Conservation (phyloP, 306 rosid species). For the Inga leiocalycina region DNA sequence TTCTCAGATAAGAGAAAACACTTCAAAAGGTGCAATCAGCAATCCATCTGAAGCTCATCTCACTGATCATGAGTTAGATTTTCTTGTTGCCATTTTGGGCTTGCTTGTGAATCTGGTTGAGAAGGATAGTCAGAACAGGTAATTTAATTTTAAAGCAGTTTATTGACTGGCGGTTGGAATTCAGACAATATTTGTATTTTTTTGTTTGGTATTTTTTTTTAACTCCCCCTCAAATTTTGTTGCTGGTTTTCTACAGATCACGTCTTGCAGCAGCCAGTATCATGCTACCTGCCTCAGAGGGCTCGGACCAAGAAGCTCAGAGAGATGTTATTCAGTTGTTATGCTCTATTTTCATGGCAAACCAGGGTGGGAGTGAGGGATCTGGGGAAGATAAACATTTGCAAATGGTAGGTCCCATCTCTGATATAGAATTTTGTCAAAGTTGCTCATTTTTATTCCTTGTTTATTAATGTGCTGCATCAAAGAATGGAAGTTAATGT, state of each 20-base stretch:
- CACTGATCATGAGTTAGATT: slow-evolving; percentile 84
- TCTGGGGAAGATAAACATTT: slow-evolving; percentile 60
- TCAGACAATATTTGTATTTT: not conserved
- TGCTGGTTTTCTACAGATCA: slow-evolving; percentile 38
- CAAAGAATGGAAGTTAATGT: slow-evolving; percentile 18
- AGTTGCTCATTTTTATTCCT: not conserved
- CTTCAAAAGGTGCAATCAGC: slow-evolving; percentile 41
- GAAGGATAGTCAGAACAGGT: slow-evolving; percentile 93
- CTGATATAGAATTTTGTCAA: not conserved
- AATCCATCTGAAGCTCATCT: slow-evolving; percentile 60
- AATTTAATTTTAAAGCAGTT: slow-evolving; percentile 20
- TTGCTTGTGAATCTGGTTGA: slow-evolving; percentile 95
- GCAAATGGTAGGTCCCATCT: slow-evolving; percentile 55
- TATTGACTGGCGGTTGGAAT: slow-evolving; percentile 24
- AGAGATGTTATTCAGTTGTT: slow-evolving; percentile 58
- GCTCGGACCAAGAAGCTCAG: slow-evolving; percentile 52
- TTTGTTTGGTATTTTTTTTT: not conserved
- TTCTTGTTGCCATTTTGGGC: slow-evolving; percentile 97
- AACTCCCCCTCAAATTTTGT: slow-evolving; percentile 14
- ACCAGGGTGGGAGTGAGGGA: slow-evolving; percentile 79
- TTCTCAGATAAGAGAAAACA: slow-evolving; percentile 44
- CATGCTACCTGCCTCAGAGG: slow-evolving; percentile 45
- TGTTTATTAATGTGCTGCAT: slow-evolving; percentile 1
- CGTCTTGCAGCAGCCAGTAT: slow-evolving; percentile 58
- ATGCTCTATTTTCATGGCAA: slow-evolving; percentile 92